Conservation (phyloP, 1,139 yeast genomes). For the Arxiozyma slooffiae region DNA sequence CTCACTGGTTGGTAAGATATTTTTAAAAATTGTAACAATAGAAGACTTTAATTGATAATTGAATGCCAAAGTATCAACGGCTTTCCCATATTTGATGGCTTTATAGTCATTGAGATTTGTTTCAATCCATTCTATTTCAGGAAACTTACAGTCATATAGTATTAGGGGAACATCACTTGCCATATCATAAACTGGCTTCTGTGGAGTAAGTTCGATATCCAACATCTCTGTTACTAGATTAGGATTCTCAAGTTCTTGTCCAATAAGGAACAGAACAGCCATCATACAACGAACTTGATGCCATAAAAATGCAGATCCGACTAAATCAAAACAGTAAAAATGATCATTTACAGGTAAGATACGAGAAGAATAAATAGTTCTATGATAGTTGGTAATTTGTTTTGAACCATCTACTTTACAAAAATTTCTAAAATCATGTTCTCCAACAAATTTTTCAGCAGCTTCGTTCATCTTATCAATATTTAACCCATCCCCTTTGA, state of each 20-base stretch:
- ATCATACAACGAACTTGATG: slow-evolving; percentile 97
- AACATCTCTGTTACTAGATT: slow-evolving; percentile 48
- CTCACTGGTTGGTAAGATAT: slow-evolving; percentile 17
- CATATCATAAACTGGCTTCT: slow-evolving; percentile 77
- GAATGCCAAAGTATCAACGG: slow-evolving; percentile 24
- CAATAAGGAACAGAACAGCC: slow-evolving; percentile 69
- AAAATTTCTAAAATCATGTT: slow-evolving; percentile 86
- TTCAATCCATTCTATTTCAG: slow-evolving; percentile 55
- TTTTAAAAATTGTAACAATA: slow-evolving; percentile 25
- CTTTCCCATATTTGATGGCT: slow-evolving; percentile 22
- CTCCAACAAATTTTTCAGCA: slow-evolving; percentile 56
- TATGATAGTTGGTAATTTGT: slow-evolving; percentile 66
- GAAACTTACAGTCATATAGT: slow-evolving; percentile 75
- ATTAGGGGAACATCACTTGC: slow-evolving; percentile 89
- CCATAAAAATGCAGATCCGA: slow-evolving; percentile 92
- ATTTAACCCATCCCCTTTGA: slow-evolving; percentile 48
- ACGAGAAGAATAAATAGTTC: slow-evolving; percentile 47
- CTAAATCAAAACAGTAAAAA: slow-evolving; percentile 61
- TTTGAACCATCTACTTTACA: slow-evolving; percentile 92
- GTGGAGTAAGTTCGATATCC: slow-evolving; percentile 48
- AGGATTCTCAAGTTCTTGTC: slow-evolving; percentile 64
- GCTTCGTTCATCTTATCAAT: slow-evolving; percentile 60
- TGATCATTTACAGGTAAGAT: slow-evolving; percentile 38
- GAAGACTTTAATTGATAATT: slow-evolving; percentile 33
- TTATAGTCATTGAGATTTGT: slow-evolving; percentile 19